These are phyloP conservation scores for Jaenimonas drosophilae DNA, from an alignment of 208 protist species.

Conservation along the genomic window DNA sequence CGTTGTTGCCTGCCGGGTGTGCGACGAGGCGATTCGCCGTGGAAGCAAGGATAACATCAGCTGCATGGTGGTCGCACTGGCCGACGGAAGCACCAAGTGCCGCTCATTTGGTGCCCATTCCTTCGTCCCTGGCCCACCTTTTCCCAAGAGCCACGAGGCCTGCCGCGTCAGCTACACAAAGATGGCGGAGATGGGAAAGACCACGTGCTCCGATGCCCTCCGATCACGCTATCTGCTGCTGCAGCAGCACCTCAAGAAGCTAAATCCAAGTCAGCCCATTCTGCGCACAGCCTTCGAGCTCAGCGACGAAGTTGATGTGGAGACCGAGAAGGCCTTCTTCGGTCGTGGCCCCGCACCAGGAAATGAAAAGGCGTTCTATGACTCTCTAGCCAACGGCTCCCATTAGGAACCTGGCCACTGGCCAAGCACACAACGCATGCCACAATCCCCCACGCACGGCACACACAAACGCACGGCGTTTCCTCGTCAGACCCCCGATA, in stretches of 20 bases:
- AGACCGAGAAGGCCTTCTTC: constrained; percentile 75
- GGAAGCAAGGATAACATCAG: constrained; percentile 91
- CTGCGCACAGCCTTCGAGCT: constrained; percentile 82
- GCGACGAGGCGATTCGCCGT: constrained; percentile 81
- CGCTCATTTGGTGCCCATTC: constrained; percentile 28
- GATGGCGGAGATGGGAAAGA: constrained; percentile 53
- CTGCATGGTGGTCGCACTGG: constrained; percentile 70
- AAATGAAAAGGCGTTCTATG: constrained; percentile 73
- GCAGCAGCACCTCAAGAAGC: constrained; percentile 47
- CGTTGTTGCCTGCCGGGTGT: constrained; percentile 65
- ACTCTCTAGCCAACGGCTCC: constrained; percentile 35
- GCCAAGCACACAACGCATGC: too few species aligned
- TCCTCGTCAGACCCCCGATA: too few species aligned
- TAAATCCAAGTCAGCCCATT: constrained; percentile 39
- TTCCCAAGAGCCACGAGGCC: constrained; percentile 57
- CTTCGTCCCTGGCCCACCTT: constrained; percentile 74
- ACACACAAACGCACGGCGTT: too few species aligned
- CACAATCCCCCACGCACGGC: too few species aligned
- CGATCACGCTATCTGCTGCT: constrained; percentile 63
- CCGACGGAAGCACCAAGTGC: constrained; percentile 46
- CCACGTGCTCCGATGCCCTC: constrained; percentile 39
- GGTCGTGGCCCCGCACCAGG: constrained; percentile 70
- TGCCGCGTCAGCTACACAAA: constrained; percentile 56
- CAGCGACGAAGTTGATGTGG: constrained; percentile 80
- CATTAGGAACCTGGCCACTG: too few species aligned